Evolutionary conservation across 768 basidiomycete genomes (phyloP), one percentile per base, ranked within the genome.

Genomic region (Xerocomellus dryophilus): DNA sequence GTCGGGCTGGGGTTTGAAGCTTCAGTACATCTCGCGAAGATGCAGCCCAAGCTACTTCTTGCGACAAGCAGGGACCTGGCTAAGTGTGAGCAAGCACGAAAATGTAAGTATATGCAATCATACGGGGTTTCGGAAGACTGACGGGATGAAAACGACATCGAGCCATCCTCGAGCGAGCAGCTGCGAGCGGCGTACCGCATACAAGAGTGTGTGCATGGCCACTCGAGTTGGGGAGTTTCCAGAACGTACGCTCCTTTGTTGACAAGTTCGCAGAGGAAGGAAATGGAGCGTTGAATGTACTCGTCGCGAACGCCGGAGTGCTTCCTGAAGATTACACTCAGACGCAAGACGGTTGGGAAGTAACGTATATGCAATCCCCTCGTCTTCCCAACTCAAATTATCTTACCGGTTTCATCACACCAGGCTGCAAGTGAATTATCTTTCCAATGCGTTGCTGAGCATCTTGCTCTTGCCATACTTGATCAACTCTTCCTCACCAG

Each of bases 301-400:
- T 76, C 18, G 56, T 74, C 20, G 62, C 62, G 6, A 73, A 72
- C 38, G 74, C 72, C 2, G 73, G 67, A 8, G 47, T 65, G 8
- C 49, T 59, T 2, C 15, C 18, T 1, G 2, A 1, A 0, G 36
- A 48, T 1, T 73, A 73, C 36, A 31, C 56, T n/a, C 51, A 58
- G n/a, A 76, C 76, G 0, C 38, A 55, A 2, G 81, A 82, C 54
- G 79, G 76, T 8, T 82, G 76, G 77, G 81, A 83, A 58, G 25
- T 62, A 29, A 67, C 59, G 81, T 80, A 52, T 25, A 66, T 62
- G 15, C 34, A n/a, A 21, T 39, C 6, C 7, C 41, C 1, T 47
- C 29, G 9, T 42, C 51, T n/a, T 7, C 29, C 21, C 3, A 9
- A 20, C 11, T 14, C 14, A 20, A 8, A 48, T 18, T 7, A n/a